Evolutionary conservation across 2,329 filamentous ascomycete species (phyloP).

Genomic region (Penicillium hordei): DNA sequence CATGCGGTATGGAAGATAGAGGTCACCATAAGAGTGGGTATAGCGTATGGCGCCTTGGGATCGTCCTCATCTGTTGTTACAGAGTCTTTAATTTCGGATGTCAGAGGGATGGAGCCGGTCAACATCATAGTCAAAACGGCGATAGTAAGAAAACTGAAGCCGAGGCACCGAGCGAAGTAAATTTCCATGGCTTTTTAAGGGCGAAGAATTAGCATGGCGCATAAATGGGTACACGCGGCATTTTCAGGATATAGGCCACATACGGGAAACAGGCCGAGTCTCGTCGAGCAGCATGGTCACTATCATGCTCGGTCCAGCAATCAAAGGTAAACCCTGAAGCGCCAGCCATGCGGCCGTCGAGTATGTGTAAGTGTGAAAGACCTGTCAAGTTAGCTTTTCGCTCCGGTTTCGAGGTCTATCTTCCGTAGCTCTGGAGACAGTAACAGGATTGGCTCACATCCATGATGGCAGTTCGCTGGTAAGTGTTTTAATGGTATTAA

Average conservation of each 20-base stretch:
- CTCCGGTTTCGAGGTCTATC: constrained; percentile 11
- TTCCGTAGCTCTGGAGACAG: background rate
- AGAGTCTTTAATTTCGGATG: constrained; percentile 46
- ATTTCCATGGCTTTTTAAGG: constrained; percentile 58
- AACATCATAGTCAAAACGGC: constrained; percentile 65
- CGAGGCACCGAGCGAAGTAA: constrained; percentile 72
- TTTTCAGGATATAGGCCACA: constrained; percentile 15
- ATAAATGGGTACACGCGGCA: background rate
- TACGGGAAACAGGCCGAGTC: constrained; percentile 56
- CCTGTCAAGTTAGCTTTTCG: constrained; percentile 29
- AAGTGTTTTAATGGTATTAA: background rate
- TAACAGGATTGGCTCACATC: constrained; percentile 8
- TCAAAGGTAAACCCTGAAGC: constrained; percentile 53
- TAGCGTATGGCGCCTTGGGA: constrained; percentile 61
- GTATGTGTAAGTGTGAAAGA: constrained; percentile 48
- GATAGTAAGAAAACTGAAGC: constrained; percentile 65
- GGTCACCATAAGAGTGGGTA: constrained; percentile 66
- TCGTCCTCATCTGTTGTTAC: constrained; percentile 46
- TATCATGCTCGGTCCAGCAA: constrained; percentile 61
- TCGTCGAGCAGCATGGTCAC: constrained; percentile 60
- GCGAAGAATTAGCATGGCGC: constrained; percentile 13
- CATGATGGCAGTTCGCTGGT: constrained; percentile 1
- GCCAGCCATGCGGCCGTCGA: constrained; percentile 46
- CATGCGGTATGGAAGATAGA: constrained; percentile 63
- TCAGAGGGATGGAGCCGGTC: constrained; percentile 68